Evolutionary conservation across 257 asterid genomes (phyloP), one percentile per base, ranked within the genome.

Genomic region (Gardenia jasminoides): DNA sequence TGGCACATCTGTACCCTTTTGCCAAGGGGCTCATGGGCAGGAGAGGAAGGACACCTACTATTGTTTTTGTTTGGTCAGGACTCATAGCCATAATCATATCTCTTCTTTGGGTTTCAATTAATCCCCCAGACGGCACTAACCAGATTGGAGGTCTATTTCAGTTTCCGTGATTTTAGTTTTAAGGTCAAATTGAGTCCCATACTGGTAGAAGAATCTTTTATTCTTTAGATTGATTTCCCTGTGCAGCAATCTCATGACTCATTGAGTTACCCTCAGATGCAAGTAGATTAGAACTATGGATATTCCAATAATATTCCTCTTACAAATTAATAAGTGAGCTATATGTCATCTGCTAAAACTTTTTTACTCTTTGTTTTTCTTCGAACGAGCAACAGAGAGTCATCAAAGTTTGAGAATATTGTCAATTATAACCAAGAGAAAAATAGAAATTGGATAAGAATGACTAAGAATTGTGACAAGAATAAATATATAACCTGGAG

Each of bases 11-110:
- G 43, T 90, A 89, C 72, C 97, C 97, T 0, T 92, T 92, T 11
- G 96, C 96, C 0, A 92, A 92, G 71, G 96, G 97, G 46, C 78
- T 90, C 19, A 92, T 92, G 97, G 96, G 97, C 31, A 66, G 96
- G 64, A 76, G 93, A 28, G 97, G 97, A n/a, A 86, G 96, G 70
- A 90, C 96, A 7, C 97, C 97, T 0, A 90, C 97, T 2, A 92
- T 92, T 12, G 95, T 92, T 48, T 92, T 81, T 39, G 97, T 89
- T 3, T 92, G 95, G 97, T 90, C 97, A 0, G 97, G 97, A 19
- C 93, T 90, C 61, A 89, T 90, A 48, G 94, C 97, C 1, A 90
- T 92, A 13, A 92, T 91, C 10, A 92, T 89, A 22, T 92, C 97
- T 0, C 91, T 92, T 1, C 82, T 90, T 70, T 90, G 93, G 95